A percentile compares a stretch with the other conserved stretches of the same genome.
Evolutionary conservation across 2,329 filamentous ascomycete genomes (phyloP).

Genomic region (Tolypocladium endophyticum): DNA sequence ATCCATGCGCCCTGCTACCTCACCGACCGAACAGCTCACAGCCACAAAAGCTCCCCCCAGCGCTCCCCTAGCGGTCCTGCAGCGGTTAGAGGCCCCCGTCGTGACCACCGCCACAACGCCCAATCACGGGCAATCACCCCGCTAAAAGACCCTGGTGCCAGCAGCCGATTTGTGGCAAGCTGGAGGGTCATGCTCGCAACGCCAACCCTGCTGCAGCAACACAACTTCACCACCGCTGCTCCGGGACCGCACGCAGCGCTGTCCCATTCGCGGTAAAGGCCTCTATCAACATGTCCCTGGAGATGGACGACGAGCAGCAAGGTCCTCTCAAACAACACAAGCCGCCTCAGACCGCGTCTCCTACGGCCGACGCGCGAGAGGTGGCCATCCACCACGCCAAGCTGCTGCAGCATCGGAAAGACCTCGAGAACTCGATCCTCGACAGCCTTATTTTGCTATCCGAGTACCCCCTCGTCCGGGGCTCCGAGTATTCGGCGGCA

Average conservation of each 20-base stretch:
- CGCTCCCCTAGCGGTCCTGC: background rate
- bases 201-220: background rate
- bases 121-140: background rate
- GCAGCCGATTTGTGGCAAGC: background rate
- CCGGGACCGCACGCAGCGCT: background rate
- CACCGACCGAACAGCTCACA: background rate
- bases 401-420: constrained; percentile 73
- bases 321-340: constrained; percentile 44
- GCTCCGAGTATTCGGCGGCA: constrained; percentile 28
- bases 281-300: constrained; percentile 11
- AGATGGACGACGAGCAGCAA: constrained; percentile 29
- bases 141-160: background rate
- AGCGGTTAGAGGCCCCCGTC: background rate
- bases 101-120: background rate
- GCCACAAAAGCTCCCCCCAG: background rate
- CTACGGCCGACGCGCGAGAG: constrained; percentile 34
- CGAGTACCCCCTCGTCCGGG: constrained; percentile 36
- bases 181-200: background rate
- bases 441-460: constrained; percentile 62
- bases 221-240: background rate
- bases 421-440: constrained; percentile 64
- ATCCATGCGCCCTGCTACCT: background rate
- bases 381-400: constrained; percentile 74
- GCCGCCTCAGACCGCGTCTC: constrained; percentile 26
- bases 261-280: background rate